A percentile compares a stretch with the other conserved stretches of the same genome.
phyloP scores from a whole-genome alignment of 169 alveolate species.

The Cyclospora cayetanensis region DNA sequence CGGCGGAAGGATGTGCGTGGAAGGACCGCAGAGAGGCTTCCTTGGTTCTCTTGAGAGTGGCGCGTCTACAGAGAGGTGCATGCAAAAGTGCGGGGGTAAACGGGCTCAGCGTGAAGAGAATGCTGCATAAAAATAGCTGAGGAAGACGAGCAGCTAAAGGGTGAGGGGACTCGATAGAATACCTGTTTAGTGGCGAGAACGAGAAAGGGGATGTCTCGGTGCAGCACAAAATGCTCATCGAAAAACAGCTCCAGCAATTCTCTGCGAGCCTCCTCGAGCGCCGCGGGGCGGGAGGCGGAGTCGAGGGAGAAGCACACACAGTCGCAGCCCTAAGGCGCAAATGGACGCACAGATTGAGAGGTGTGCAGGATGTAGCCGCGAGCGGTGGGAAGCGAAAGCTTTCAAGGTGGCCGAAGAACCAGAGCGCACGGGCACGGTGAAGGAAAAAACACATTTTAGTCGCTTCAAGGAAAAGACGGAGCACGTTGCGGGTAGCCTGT shows the following conservation, averaged over 20 bases:
- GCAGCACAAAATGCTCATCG: constrained; percentile 54
- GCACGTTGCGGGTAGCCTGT: too few species aligned
- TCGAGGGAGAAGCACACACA: not conserved
- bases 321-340: not conserved
- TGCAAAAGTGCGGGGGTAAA: not conserved
- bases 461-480: too few species aligned
- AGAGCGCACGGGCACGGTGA: too few species aligned
- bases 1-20: not conserved
- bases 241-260: constrained; percentile 28
- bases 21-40: not conserved
- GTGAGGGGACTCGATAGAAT: not conserved
- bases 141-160: too few species aligned
- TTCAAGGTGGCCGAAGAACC: too few species aligned
- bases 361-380: too few species aligned
- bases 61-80: not conserved
- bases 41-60: not conserved
- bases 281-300: not conserved
- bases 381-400: too few species aligned
- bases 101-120: not conserved
- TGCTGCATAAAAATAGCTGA: not conserved
- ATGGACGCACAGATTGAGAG: too few species aligned
- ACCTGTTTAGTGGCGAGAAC: constrained; percentile 61
- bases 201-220: not conserved
- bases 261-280: constrained; percentile 27
- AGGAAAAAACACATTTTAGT: too few species aligned